These are phyloP conservation scores for Candida tetrigidarum DNA, from an alignment of 1,139 yeast genomes.

Conservation along the genomic window DNA sequence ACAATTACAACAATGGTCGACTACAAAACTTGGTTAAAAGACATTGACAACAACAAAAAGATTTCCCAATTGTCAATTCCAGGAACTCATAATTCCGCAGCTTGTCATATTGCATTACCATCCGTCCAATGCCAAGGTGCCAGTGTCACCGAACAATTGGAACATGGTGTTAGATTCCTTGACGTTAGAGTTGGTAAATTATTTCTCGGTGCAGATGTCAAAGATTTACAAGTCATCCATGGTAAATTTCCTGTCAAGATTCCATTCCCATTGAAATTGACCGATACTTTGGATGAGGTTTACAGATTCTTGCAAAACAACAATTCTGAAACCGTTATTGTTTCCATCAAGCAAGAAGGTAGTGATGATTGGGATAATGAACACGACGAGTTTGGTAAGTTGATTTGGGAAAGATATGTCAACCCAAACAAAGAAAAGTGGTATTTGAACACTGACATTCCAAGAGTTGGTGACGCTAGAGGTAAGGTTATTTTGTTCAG, in stretches of 20 bases:
- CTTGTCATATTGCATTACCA: constrained; percentile 72
- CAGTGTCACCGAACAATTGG: constrained; percentile 61
- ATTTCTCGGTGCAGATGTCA: constrained; percentile 48
- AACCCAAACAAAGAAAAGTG: constrained; percentile 56
- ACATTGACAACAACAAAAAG: constrained; percentile 54
- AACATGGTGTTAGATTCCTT: constrained; percentile 73
- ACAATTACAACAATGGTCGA: constrained; percentile 39
- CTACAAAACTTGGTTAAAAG: constrained; percentile 57
- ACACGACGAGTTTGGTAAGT: constrained; percentile 66
- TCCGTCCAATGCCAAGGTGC: constrained; percentile 81
- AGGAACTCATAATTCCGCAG: constrained; percentile 84
- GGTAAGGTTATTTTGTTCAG: constrained; percentile 72
- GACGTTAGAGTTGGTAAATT: constrained; percentile 70
- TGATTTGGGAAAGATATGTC: constrained; percentile 65
- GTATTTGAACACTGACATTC: constrained; percentile 64
- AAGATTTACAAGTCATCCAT: constrained; percentile 67
- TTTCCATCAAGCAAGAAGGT: constrained; percentile 80
- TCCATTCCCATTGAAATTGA: constrained; percentile 58
- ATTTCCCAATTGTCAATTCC: constrained; percentile 67
- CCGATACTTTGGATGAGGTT: constrained; percentile 55
- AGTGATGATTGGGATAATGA: constrained; percentile 64
- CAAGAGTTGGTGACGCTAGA: constrained; percentile 62
- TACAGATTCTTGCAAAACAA: constrained; percentile 59
- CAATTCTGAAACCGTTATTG: constrained; percentile 63
- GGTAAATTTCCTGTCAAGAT: constrained; percentile 77